Evolutionary conservation across 257 asterid genomes (phyloP), one percentile per base, ranked within the genome.

Genomic region (Ophiorrhiza pumila): DNA sequence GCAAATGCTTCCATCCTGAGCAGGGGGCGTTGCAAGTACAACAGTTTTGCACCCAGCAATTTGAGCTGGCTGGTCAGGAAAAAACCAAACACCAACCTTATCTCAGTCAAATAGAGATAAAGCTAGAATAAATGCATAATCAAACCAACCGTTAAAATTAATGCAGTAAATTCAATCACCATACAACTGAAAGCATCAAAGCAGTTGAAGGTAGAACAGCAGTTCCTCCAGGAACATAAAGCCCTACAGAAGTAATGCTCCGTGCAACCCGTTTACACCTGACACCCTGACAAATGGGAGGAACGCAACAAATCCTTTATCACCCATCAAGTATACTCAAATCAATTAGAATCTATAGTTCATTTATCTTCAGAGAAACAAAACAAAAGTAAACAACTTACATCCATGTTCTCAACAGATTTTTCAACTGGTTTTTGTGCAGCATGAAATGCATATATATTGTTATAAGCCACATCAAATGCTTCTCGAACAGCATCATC

Each of bases 201-300:
- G 99, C 97, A 50, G 99, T 94, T 68, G 99, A 94, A 77, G 99
- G 99, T 80, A 94, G 85, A 72, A 94, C 97, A 71, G 99, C 99
- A 78, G 97, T 94, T 76, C 99, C 99, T 68, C 99, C 99, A 68
- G 99, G 99, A 80, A 94, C 97, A 71, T 94, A 94, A 77, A 94
- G 99, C 78, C 99, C 99, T 9, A 94, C 97, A 72, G 97, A 83
- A 74, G 92, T 80, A 80, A 94, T 94, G 78, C 97, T 76, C 60
- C 97, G 83, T 46, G 97, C 92, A 55, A 94, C 99, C 78, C 99
- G 87, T 80, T 91, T 94, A 82, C 99, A 91, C 76, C 86, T 90
- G 64, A 94, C 99, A 71, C 99, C 99, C 99, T 94, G 86, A 27
- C 59, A 76, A 71, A 84, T 34, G 53, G 63, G 52, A 53, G 41